Percentiles rank a stretch among this genome's conserved stretches.
Conservation (phyloP, 2,329 filamentous ascomycete species). For the Fusarium chaquense region DNA sequence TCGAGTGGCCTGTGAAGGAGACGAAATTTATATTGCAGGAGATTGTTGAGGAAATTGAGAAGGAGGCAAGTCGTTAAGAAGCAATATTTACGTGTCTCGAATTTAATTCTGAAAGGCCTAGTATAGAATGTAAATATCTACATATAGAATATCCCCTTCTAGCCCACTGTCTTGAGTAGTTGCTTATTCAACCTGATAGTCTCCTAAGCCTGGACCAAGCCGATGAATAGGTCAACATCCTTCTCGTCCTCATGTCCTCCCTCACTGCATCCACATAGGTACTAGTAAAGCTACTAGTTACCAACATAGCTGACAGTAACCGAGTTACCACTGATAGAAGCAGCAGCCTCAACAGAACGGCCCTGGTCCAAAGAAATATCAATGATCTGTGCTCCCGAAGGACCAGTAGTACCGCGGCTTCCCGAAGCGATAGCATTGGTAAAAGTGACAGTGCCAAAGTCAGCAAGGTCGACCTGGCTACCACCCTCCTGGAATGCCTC, state of each 20-base stretch:
- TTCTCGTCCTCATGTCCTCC: too few relatives aligned
- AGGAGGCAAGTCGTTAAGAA: rapidly evolving
- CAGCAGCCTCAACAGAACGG: neutral
- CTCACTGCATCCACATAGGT: too few relatives aligned
- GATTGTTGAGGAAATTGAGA: slow-evolving; percentile 1
- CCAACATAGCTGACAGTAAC: slow-evolving; percentile 13
- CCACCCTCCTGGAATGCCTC: slow-evolving; percentile 56
- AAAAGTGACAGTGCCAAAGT: slow-evolving; percentile 45
- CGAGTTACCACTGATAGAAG: slow-evolving; percentile 9
- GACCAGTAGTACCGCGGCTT: slow-evolving; percentile 1
- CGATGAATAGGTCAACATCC: too few relatives aligned
- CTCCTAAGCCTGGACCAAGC: too few relatives aligned
- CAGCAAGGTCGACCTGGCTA: slow-evolving; percentile 46
- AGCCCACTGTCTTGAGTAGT: too few relatives aligned
- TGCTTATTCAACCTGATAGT: too few relatives aligned
- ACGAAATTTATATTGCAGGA: slow-evolving; percentile 14
- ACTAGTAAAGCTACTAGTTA: too few relatives aligned
- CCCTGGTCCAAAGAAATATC: slow-evolving; percentile 10
- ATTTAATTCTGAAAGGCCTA: neutral
- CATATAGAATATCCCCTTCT: too few relatives aligned
- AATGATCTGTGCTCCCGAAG: slow-evolving; percentile 11
- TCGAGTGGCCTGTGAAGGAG: slow-evolving; percentile 30
- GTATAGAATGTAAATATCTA: too few relatives aligned
- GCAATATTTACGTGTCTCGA: rapidly evolving
- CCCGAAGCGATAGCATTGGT: slow-evolving; percentile 5